Evolutionary conservation across 1,139 yeast species (phyloP).

Genomic region (Taphrina wiesneri): DNA sequence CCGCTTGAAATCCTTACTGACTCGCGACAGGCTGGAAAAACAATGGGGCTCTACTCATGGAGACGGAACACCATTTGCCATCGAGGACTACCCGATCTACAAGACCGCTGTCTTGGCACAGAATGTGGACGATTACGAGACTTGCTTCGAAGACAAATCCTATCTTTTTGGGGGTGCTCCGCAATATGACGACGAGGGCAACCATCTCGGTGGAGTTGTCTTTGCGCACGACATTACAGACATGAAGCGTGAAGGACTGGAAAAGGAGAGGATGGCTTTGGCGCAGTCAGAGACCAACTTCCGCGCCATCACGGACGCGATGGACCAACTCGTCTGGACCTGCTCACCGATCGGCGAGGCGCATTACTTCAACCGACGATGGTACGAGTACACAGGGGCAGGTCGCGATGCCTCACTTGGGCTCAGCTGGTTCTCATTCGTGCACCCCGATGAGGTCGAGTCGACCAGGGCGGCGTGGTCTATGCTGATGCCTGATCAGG

Average conservation of each 20-base stretch:
- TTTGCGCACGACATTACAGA: constrained; percentile 22
- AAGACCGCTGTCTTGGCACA: constrained; percentile 9
- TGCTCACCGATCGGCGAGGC: background rate
- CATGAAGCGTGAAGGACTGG: constrained; percentile 11
- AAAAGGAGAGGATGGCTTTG: constrained; percentile 15
- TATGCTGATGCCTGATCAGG: constrained; percentile 4
- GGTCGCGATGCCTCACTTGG: constrained; percentile 9
- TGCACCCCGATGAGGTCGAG: constrained; percentile 5
- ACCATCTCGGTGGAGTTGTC: constrained; percentile 12
- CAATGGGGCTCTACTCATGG: constrained; percentile 27
- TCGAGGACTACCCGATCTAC: constrained; percentile 20
- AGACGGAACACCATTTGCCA: constrained; percentile 16
- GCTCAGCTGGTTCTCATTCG: constrained; percentile 14
- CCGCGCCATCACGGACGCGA: constrained; percentile 5
- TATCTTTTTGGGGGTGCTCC: constrained; percentile 14
- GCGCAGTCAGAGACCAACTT: constrained; percentile 12
- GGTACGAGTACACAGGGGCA: constrained; percentile 27
- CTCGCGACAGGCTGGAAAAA: background rate
- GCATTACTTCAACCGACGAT: constrained; percentile 1
- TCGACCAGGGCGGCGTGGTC: background rate
- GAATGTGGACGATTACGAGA: constrained; percentile 12
- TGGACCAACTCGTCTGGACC: constrained; percentile 23
- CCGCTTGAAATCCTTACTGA: background rate
- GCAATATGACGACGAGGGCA: constrained; percentile 12
- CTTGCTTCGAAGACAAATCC: constrained; percentile 14